phyloP scores from a whole-genome alignment of 2,329 filamentous ascomycete species.

The Verticillium tricorpus region DNA sequence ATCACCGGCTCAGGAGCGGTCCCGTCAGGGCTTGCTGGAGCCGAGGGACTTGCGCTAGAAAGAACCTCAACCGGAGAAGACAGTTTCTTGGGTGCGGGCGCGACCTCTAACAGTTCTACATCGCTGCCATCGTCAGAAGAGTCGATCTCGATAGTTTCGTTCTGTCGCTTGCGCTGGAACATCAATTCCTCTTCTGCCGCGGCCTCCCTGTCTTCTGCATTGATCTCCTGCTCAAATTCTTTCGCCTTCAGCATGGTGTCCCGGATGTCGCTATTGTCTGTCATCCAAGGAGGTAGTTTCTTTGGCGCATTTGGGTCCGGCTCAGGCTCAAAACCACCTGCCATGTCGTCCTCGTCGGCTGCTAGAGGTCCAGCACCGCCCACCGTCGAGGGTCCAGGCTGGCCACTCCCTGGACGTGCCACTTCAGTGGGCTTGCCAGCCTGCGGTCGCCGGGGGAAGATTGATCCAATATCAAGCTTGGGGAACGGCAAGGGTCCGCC shows the following conservation, averaged over 20 bases:
- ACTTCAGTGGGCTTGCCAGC: background rate
- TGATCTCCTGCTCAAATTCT: conserved; percentile 53
- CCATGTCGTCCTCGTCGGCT: conserved; percentile 38
- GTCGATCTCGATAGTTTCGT: conserved; percentile 57
- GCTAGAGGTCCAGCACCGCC: conserved; percentile 6
- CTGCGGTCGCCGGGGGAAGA: conserved; percentile 42
- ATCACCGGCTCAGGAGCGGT: background rate
- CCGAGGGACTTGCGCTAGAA: background rate
- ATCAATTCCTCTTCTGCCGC: conserved; percentile 51
- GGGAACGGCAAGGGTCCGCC: conserved; percentile 87
- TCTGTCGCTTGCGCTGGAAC: conserved; percentile 34
- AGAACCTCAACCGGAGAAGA: background rate
- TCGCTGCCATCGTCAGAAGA: conserved; percentile 57
- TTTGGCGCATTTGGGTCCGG: conserved; percentile 37
- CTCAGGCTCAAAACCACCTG: conserved; percentile 63
- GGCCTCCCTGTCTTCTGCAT: conserved; percentile 57
- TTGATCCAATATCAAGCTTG: conserved; percentile 65
- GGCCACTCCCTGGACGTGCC: background rate
- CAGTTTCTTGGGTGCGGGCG: conserved; percentile 25
- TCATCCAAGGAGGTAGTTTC: conserved; percentile 75
- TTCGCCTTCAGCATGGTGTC: conserved; percentile 56
- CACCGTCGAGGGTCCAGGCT: background rate
- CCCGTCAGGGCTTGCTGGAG: background rate
- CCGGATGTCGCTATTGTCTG: conserved; percentile 60
- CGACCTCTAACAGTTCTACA: conserved; percentile 51